phyloP scores from a whole-genome alignment of 2,329 filamentous ascomycete species.

The Trichophyton schoenleinii region DNA sequence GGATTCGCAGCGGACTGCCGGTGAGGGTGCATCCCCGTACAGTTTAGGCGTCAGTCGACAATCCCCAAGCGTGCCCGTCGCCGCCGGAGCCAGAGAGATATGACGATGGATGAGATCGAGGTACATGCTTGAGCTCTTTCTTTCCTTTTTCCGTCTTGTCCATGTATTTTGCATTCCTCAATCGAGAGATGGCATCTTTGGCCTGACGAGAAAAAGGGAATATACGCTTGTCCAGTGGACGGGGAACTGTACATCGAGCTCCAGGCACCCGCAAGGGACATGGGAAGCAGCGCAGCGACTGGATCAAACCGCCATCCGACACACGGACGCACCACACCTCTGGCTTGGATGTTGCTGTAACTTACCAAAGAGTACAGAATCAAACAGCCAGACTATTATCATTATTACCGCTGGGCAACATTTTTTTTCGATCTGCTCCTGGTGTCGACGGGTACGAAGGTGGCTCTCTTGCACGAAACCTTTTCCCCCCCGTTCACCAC shows the following conservation, averaged over 20 bases:
- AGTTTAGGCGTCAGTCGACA: conserved; percentile 1
- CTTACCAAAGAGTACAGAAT: background rate
- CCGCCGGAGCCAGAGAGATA: background rate
- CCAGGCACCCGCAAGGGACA: conserved; percentile 8
- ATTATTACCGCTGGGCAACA: conserved; percentile 1
- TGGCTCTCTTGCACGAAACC: conserved; percentile 3
- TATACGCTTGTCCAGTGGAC: conserved; percentile 7
- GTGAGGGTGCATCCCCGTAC: background rate
- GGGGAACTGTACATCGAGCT: conserved; percentile 6
- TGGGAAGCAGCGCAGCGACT: background rate
- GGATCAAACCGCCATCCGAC: background rate
- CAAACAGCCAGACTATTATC: background rate
- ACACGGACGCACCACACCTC: background rate
- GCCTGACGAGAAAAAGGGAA: no score
- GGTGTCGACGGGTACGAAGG: background rate
- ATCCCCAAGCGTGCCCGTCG: background rate
- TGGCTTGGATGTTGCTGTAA: background rate
- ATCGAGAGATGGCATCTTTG: background rate
- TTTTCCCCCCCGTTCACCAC: background rate
- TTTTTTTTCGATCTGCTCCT: conserved; percentile 2
- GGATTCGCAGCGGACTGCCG: conserved; percentile 6
- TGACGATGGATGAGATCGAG: conserved; percentile 3
- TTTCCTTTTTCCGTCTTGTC: background rate
- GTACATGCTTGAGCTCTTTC: background rate
- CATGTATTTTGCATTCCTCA: background rate